A percentile compares a stretch with the other conserved stretches of the same genome.
phyloP scores from a whole-genome alignment of 345 rosid genomes.

The Nasturtium officinale region DNA sequence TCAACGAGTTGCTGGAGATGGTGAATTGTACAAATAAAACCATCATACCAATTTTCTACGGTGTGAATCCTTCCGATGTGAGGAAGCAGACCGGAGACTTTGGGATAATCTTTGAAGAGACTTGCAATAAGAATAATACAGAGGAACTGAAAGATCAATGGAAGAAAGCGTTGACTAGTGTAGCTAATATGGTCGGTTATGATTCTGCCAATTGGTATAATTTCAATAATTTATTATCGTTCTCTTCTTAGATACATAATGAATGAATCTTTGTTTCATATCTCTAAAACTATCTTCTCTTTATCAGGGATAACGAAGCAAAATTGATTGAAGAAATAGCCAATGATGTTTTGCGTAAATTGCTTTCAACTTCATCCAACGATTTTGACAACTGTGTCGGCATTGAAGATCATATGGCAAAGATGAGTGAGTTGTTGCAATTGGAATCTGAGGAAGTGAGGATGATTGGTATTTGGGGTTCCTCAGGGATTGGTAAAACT shows the following conservation, averaged over 20 bases:
- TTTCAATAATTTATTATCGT: no score
- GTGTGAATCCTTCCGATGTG: neutral
- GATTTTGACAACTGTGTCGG: no score
- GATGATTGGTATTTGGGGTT: slow-evolving; percentile 10
- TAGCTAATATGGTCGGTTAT: neutral
- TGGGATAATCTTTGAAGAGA: neutral
- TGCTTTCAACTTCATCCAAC: neutral
- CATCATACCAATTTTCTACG: no score
- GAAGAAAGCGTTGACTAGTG: neutral
- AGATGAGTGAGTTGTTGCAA: no score
- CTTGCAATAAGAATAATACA: neutral
- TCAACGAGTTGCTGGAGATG: no score
- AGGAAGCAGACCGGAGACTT: neutral
- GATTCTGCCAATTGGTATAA: neutral
- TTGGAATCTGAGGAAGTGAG: neutral
- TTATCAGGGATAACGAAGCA: no score
- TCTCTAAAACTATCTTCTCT: no score
- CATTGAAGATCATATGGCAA: no score
- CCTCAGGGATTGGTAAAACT: slow-evolving; percentile 18
- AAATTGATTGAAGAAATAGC: neutral
- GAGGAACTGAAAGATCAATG: neutral
- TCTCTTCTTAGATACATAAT: neutral
- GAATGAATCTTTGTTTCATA: neutral
- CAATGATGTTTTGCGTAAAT: neutral
- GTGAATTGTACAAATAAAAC: no score